Evolutionary conservation across 805 yeast genomes (phyloP), one percentile per base, ranked within the genome.

Genomic region (Metschnikowia koreensis): DNA sequence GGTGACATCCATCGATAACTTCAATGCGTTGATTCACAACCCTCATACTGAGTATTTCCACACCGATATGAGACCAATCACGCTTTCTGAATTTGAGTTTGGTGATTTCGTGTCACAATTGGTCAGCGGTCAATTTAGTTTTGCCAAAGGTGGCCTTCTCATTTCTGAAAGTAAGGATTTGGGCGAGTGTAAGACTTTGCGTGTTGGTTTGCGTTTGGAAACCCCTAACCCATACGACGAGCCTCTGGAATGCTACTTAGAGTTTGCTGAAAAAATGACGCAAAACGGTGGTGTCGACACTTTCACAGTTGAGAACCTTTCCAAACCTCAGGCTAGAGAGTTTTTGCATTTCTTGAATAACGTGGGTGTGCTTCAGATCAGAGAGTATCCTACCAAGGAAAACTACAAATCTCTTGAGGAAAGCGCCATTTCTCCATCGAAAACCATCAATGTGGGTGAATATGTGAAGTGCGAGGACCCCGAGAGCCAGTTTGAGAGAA

Each of bases 1-100:
- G 9, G 72, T 81, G 46, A 73, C 89, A 41, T 77, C 96, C 2
- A 76, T 90, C 41, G 97, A 91, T 66, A 84, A 87, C 63, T 77
- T 89, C 63, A 83, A 89, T 53, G 81, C 84, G 3, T 68, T 89
- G 51, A 66, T 83, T 11, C 79, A 83, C 38, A 61, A 69, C 31
- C 76, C 87, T 7, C 67, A 68, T 47, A 81, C 96, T 8, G 75
- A 70, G 39, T 89, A 91, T 70, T 78, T 80, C 59, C 79, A 84
- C 62, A 67, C 77, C 1, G 72, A 81, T 26, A 82, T 83, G 69
- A 66, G 71, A 39, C 77, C 77, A 9, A 79, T 91, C 50, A 81
- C 81, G 59, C 75, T 84, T 53, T 74, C 76, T 22, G 79, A 85
- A 29, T 76, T 91, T 43, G 91, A 88, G 65, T 62, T 89, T 17